Conservation (phyloP, 495 filamentous ascomycete species). For the Podospora fimiseda region DNA sequence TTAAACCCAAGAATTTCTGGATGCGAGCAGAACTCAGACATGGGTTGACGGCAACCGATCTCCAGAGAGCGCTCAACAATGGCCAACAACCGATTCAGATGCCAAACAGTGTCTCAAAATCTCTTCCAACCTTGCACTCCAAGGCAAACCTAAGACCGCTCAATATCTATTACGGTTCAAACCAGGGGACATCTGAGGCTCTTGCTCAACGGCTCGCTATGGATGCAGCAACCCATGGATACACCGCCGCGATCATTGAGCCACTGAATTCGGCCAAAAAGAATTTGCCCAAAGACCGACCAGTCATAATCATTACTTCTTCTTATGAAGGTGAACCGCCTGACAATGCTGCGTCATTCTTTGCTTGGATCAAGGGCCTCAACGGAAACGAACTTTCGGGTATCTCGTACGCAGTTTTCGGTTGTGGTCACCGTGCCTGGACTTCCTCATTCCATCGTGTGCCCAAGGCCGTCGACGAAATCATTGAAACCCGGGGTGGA, state of each 20-base stretch:
- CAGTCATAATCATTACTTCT: conserved; percentile 60
- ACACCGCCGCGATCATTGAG: conserved; percentile 46
- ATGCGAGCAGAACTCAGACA: conserved; percentile 60
- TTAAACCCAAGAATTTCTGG: conserved; percentile 68
- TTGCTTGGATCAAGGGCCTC: conserved; percentile 54
- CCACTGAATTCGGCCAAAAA: conserved; percentile 56
- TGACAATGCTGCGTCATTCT: conserved; percentile 66
- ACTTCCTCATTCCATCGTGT: conserved; percentile 64
- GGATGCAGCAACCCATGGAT: conserved; percentile 54
- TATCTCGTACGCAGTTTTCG: conserved; percentile 61
- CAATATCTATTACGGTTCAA: conserved; percentile 66
- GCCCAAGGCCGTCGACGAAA: conserved; percentile 55
- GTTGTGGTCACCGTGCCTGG: conserved; percentile 59
- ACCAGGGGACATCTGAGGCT: conserved; percentile 69
- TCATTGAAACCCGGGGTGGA: conserved; percentile 44
- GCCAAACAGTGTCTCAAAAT: conserved; percentile 5
- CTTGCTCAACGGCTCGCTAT: conserved; percentile 58
- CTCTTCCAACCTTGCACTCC: conserved; percentile 8
- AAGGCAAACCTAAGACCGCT: conserved; percentile 35
- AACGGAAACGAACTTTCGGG: conserved; percentile 46
- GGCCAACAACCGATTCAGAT: too few relatives aligned
- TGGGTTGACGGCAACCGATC: conserved; percentile 49
- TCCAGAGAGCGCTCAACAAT: conserved; percentile 47
- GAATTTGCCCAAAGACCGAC: conserved; percentile 54
- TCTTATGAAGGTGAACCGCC: conserved; percentile 72